Base-by-base conservation (phyloP, 768 basidiomycete species). In the Tubosaeta brunneosetosa region DNA sequence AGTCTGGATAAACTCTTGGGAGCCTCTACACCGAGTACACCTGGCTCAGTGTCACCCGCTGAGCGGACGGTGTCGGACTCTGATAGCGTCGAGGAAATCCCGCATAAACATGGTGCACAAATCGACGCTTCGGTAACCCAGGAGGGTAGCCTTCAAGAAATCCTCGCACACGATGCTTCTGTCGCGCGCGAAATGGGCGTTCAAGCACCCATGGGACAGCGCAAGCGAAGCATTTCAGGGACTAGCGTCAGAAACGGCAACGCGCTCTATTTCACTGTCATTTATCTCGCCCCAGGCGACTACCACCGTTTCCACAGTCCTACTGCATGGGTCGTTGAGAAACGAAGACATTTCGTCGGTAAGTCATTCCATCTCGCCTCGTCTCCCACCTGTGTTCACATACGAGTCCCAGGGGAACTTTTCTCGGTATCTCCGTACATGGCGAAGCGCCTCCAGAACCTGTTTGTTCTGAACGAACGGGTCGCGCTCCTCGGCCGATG, bases 251-350 rank as follows among this genome's bases (percentile, higher is more conserved):
- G 82, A 56, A 80, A 85, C 3, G 92, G 91, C 13, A 87, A 97
- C 65, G 78, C 84, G 16, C 82, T 98, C 22, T 97, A 84, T 73
- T 99, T 97, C 69, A 74, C 88, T 22, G 97, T 99, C 60, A 88
- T 99, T 54, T 99, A 98, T 73, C 88, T 99, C 50, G 97, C 95
- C 1, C 97, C 97, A 1, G 95, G 97, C 1, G 97, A 99, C 66
- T 98, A 98, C 69, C 95, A 99, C 64, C 83, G 95, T 14, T 99
- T 97, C 80, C 97, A 99, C 69, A 88, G 85, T 47, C 95, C 97
- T 1, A 85, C 93, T 0, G 84, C 90, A 7, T 98, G 97, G 97
- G 94, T 99, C 6, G 95, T 97, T 16, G 94, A 99, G 75, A 88
- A 89, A 64, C 74, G 97, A 55, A 73, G 97, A 37, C 97, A 99